Evolutionary conservation across 2,329 filamentous ascomycete genomes (phyloP).

Genomic region (Botrytis porri): DNA sequence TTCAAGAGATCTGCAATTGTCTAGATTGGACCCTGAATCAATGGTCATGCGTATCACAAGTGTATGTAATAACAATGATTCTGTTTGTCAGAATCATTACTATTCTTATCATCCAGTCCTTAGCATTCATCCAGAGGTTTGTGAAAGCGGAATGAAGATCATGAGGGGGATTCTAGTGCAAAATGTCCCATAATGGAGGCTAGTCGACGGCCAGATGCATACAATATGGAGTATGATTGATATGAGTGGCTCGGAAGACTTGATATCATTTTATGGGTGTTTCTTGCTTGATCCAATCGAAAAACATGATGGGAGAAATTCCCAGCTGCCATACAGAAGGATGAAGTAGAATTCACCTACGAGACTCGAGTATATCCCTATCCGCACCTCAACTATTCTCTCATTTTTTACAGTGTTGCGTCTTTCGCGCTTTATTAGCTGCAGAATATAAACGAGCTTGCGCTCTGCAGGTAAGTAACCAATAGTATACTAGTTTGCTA

Average conservation of each 20-base stretch:
- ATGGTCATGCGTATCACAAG: conserved; percentile 6
- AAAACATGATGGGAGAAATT: background rate
- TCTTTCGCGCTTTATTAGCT: background rate
- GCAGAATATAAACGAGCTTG: conserved; percentile 1
- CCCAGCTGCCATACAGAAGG: background rate
- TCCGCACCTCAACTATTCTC: background rate
- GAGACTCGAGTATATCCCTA: background rate
- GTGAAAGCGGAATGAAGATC: conserved; percentile 9
- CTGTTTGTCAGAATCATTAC: conserved; percentile 1
- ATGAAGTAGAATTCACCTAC: background rate
- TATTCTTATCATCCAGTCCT: conserved; percentile 2
- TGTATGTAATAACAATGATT: conserved; percentile 8
- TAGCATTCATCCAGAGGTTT: conserved; percentile 5
- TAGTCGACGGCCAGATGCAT: conserved; percentile 10
- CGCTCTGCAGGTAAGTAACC: background rate
- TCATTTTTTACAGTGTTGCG: conserved; percentile 1
- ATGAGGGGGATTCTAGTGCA: conserved; percentile 10
- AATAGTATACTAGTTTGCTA: background rate
- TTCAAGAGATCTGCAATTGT: background rate
- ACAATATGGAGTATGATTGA: background rate
- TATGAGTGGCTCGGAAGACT: background rate
- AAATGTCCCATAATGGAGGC: background rate
- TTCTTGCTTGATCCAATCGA: background rate
- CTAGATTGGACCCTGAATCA: conserved; percentile 10
- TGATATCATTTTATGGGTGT: background rate